Conservation (phyloP, 2,329 filamentous ascomycete species). For the Alternaria novae-zelandiae region DNA sequence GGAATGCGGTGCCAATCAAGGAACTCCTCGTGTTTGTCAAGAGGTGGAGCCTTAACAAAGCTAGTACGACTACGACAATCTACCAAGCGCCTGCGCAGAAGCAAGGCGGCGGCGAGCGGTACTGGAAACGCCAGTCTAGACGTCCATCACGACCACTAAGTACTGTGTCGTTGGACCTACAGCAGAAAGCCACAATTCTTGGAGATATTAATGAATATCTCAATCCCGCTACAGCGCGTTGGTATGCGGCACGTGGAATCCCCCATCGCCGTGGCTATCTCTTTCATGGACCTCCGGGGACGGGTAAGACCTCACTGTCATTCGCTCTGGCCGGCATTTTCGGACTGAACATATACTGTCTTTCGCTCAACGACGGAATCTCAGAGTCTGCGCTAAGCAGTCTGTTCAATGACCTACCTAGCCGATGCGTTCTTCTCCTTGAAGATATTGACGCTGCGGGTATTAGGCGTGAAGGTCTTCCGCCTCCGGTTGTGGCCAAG, state of each 20-base stretch:
- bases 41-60: constrained; percentile 51
- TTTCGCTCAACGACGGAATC: constrained; percentile 67
- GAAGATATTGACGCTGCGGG: constrained; percentile 58
- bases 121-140: constrained; percentile 42
- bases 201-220: constrained; percentile 80
- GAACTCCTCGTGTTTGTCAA: constrained; percentile 54
- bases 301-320: constrained; percentile 61
- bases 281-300: neutral
- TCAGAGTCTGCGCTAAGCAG: constrained; percentile 66
- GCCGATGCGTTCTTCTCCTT: constrained; percentile 54
- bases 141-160: constrained; percentile 64
- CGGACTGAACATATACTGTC: constrained; percentile 54
- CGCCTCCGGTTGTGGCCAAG: neutral
- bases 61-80: constrained; percentile 54
- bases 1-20: constrained; percentile 57
- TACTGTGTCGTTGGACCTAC: constrained; percentile 74
- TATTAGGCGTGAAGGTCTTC: constrained; percentile 23
- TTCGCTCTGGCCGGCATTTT: constrained; percentile 56
- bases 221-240: neutral
- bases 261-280: neutral
- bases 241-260: neutral
- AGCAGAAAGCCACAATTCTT: constrained; percentile 70
- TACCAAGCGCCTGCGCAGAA: constrained; percentile 53
- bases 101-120: constrained; percentile 14
- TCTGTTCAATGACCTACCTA: constrained; percentile 52